These are phyloP conservation scores for Hordeum vulgare DNA, from an alignment of 176 grass and related monocot genomes.

Conservation along the genomic window DNA sequence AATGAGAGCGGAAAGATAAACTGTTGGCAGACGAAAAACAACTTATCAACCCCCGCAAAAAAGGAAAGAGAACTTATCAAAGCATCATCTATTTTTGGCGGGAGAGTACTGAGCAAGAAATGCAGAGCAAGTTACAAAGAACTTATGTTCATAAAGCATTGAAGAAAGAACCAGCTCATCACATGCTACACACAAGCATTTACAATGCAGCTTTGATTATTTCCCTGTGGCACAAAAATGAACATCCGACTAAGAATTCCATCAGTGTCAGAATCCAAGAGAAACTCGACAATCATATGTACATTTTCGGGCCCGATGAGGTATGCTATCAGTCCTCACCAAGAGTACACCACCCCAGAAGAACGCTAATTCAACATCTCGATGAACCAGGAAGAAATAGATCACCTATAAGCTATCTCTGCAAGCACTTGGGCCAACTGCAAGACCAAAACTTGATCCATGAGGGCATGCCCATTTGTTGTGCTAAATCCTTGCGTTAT, in stretches of 20 bases:
- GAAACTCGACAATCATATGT: not conserved
- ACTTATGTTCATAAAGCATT: not conserved
- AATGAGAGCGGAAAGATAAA: not conserved
- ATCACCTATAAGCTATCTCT: not conserved
- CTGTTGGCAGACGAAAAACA: not conserved
- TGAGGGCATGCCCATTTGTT: not conserved
- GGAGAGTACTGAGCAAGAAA: not conserved
- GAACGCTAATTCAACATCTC: not conserved
- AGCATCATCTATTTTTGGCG: not conserved
- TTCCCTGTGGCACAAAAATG: not conserved
- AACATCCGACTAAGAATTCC: not conserved
- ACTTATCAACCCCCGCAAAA: not conserved
- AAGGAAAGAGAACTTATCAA: not conserved
- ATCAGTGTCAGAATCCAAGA: not conserved
- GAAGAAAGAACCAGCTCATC: not conserved
- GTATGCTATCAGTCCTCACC: not conserved
- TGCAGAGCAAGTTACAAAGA: not conserved
- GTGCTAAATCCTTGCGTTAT: not conserved
- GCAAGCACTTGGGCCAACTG: not conserved
- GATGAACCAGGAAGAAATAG: not conserved
- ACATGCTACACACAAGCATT: not conserved
- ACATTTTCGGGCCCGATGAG: not conserved
- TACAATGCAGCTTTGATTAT: not conserved
- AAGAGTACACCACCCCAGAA: not conserved
- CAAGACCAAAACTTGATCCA: not conserved